Percentiles rank a stretch among this genome's conserved stretches.
phyloP scores from a whole-genome alignment of 768 basidiomycete species.

The Auricularia heimuer region DNA sequence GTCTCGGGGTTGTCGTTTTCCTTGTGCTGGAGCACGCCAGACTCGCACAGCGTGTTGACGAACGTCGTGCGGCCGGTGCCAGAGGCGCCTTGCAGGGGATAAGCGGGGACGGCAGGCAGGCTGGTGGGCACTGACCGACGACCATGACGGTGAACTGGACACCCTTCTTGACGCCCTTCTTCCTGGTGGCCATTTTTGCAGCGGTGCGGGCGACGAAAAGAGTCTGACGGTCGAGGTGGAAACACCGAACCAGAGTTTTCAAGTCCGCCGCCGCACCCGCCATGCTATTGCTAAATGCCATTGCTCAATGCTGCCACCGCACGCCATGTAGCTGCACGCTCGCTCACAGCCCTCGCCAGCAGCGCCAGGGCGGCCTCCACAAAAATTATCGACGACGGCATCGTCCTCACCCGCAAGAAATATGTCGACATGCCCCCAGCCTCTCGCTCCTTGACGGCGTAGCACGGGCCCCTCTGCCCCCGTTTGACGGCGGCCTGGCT shows the following conservation, averaged over 20 bases:
- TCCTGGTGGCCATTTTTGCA: slow-evolving; percentile 23
- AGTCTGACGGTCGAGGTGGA: not conserved
- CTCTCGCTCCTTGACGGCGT: not conserved
- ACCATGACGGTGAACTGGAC: slow-evolving; percentile 98
- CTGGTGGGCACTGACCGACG: slow-evolving; percentile 58
- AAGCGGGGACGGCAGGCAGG: slow-evolving; percentile 9
- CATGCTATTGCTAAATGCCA: not conserved
- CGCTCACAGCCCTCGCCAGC: too few relatives aligned
- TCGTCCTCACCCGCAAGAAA: not conserved
- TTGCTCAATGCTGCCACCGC: not conserved
- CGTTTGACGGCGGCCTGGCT: not conserved
- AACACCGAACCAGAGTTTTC: not conserved
- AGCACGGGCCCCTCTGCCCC: not conserved
- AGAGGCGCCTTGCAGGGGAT: slow-evolving; percentile 63
- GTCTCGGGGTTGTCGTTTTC: slow-evolving; percentile 71
- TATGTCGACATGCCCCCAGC: not conserved
- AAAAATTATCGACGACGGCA: not conserved
- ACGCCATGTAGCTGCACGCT: not conserved
- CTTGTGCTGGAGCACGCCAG: slow-evolving; percentile 83
- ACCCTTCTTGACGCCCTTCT: slow-evolving; percentile 94
- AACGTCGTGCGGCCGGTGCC: slow-evolving; percentile 97
- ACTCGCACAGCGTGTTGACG: slow-evolving; percentile 98
- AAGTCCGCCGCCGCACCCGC: not conserved
- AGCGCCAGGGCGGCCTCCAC: not conserved
- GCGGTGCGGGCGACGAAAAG: slow-evolving; percentile 2